Evolutionary conservation across 441 rosid species (phyloP), one percentile per base, ranked within the genome.

Genomic region (Gossypium lobatum): DNA sequence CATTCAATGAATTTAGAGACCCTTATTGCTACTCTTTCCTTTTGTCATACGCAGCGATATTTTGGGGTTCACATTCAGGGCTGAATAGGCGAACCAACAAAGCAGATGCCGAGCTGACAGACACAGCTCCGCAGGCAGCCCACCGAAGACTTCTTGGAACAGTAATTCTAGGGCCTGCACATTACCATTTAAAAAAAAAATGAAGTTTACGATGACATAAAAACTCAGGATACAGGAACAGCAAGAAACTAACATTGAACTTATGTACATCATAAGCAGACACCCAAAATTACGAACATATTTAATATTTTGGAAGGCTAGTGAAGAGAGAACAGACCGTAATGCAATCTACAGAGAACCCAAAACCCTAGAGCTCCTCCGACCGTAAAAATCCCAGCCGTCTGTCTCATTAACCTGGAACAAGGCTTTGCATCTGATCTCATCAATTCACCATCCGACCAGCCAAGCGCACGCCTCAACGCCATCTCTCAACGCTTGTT

Each of bases 51-150:
- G 97, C 97, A 81, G 83, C 95, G 78, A 92, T 89, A 53, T 92
- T 94, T 82, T 91, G 98, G n/a, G 97, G 95, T 74, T 94, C 98
- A 58, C 97, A 94, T 81, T 94, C 98, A 17, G 97, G 97, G 71
- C 94, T 91, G 26, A 92, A 83, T 31, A 94, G 90, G 75, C 89
- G 88, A 53, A 94, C 97, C 78, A 92, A 88, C 57, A 84, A 59
- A 16, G 97, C 90, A 13, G 93, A 68, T 60, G 88, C 71, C 75
- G 94, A 80, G 77, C 98, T 88, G 46, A 85, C 77, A 23, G 92
- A 83, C 64, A 88, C 66, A 42, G 96, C 97, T 76, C 98, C 97
- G 18, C 94, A 92, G 64, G 84, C 85, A 76, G 97, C 98, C 98
- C 98, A 94, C 34, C 98, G 85, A 6, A 94, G 88, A 73, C 88